These are phyloP conservation scores for Xylaria sp. DNA, from an alignment of 2,329 filamentous ascomycete species.

Conservation along the genomic window DNA sequence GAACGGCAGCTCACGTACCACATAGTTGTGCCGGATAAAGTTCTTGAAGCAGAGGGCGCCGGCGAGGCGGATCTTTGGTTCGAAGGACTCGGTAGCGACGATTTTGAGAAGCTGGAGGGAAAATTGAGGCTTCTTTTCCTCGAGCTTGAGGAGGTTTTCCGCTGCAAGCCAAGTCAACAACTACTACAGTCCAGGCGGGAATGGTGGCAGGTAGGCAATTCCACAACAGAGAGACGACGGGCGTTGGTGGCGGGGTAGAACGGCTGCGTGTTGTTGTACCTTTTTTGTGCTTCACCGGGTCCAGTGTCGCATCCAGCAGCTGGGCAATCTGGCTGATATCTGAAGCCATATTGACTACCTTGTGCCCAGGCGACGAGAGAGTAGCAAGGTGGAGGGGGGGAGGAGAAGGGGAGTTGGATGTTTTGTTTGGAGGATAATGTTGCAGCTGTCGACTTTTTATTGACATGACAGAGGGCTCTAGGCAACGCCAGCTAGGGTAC, in stretches of 20 bases:
- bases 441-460: constrained; percentile 38
- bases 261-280: constrained; percentile 64
- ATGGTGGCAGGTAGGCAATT: neutral
- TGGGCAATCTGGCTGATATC: constrained; percentile 74
- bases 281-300: constrained; percentile 88
- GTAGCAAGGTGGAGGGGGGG: constrained; percentile 9
- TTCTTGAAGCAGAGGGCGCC: constrained; percentile 98
- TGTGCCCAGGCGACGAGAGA: constrained; percentile 24
- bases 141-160: constrained; percentile 79
- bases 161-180: constrained; percentile 63
- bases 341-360: constrained; percentile 60
- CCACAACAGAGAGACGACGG: constrained; percentile 4
- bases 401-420: constrained; percentile 16
- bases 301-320: constrained; percentile 89
- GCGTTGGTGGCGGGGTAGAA: constrained; percentile 37
- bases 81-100: constrained; percentile 78
- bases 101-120: constrained; percentile 90
- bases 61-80: constrained; percentile 82
- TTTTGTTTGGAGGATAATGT: constrained; percentile 29
- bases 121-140: constrained; percentile 87
- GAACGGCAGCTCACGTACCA: constrained; percentile 60
- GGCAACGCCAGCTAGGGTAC: constrained; percentile 34
- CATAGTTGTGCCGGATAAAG: constrained; percentile 94
- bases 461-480: constrained; percentile 37
- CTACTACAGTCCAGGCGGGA: neutral